Base-by-base conservation (phyloP, 2,329 filamentous ascomycete genomes). In the Cryphonectria nitschkei region DNA sequence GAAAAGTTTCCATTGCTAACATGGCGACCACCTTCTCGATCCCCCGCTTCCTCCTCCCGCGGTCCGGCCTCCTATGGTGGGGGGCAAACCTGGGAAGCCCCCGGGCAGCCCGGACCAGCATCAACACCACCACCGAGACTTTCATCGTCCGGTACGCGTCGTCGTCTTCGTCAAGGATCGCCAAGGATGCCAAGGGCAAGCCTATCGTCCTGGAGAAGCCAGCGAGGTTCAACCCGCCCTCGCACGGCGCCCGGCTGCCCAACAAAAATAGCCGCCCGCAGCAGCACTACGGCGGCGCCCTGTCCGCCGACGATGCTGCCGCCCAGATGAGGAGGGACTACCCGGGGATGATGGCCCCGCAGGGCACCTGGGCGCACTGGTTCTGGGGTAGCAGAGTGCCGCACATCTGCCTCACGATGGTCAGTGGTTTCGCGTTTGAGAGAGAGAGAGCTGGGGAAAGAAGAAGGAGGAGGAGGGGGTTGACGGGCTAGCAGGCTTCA, bases 161-260 rank as follows among this genome's bases (percentile, higher is more conserved):
- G 63, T 79, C 79, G 46, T 79, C 72, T 61, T 73, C 73, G 9
- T 75, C 76, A n/a, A 67, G 68, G 65, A 70, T 76, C 65, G 74
- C 76, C 74, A 75, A 54, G 8, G 62, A 75, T 70, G 82, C 81
- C 73, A 92, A 68, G 46, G 66, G 65, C 65, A 70, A 91, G 77
- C 88, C 89, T 50, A 86, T 90, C 73, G 87, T 94, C 6, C 90
- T 99, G 74, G 93, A 93, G 76, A 94, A 98, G 81, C 95, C 95
- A 34, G 88, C 92, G 77, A 92, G 91, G 79, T 98, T 97, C 86
- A 93, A 93, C 64, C 95, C 96, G 2, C 96, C 96, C 0, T 98
- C 95, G 0, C 96, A 98, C 80, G 91, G 92, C 16, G 84, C 92
- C 32, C 86, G 92, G 8, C 86, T 94, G 43, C 84, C 87, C 6